These are phyloP conservation scores for Talaromyces amestolkiae DNA, from an alignment of 2,329 filamentous ascomycete species.

Conservation along the genomic window DNA sequence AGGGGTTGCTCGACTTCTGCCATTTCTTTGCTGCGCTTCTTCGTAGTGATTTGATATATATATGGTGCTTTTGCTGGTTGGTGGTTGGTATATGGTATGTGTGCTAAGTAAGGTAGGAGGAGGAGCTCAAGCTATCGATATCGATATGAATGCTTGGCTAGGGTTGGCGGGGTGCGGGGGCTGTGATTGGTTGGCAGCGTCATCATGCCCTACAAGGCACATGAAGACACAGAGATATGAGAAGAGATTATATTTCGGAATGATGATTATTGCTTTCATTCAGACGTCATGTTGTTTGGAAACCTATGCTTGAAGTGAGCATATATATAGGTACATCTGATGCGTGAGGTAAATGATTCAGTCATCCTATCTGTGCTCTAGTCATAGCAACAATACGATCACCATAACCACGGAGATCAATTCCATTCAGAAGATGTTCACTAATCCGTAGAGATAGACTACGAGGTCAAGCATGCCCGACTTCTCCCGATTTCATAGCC, in stretches of 20 bases:
- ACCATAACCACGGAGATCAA: not conserved
- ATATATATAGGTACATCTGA: too few species aligned
- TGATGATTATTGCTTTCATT: too few species aligned
- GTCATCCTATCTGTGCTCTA: not conserved
- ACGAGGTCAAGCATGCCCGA: not conserved
- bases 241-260: too few species aligned
- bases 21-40: slow-evolving; percentile 22
- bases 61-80: not conserved
- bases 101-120: not conserved
- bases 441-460: not conserved
- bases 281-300: too few species aligned
- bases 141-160: slow-evolving; percentile 1
- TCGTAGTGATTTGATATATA: not conserved
- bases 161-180: not conserved
- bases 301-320: too few species aligned
- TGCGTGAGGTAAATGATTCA: not conserved
- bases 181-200: not conserved
- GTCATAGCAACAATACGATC: not conserved
- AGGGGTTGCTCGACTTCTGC: slow-evolving; percentile 36
- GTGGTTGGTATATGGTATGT: not conserved
- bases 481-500: not conserved
- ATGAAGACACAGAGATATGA: too few species aligned
- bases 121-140: not conserved
- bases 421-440: too few species aligned
- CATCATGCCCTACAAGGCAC: too few species aligned